Percentiles rank a stretch among this genome's conserved stretches.
Conservation (phyloP, 352 stramenopile genomes). For the Phytophthora nicotianae region DNA sequence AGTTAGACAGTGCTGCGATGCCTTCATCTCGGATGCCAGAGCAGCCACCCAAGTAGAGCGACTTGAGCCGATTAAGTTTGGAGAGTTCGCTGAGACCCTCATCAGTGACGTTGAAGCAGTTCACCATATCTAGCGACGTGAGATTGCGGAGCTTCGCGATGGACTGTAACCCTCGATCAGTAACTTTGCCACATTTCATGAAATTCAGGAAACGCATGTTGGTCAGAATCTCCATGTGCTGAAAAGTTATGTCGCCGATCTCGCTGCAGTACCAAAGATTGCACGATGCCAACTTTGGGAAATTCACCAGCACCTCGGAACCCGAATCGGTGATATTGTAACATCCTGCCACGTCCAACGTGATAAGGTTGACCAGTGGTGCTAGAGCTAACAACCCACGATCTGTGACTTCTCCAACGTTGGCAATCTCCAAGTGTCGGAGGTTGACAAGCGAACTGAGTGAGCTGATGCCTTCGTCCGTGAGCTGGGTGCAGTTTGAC, state of each 20-base stretch:
- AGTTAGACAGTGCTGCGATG: slow-evolving; percentile 46
- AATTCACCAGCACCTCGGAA: slow-evolving; percentile 61
- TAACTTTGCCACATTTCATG: slow-evolving; percentile 85
- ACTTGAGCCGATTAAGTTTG: slow-evolving; percentile 53
- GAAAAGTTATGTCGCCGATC: slow-evolving; percentile 68
- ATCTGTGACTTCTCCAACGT: slow-evolving; percentile 77
- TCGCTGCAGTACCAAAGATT: slow-evolving; percentile 88
- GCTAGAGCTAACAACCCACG: slow-evolving; percentile 54
- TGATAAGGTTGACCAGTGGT: slow-evolving; percentile 59
- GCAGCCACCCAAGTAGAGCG: slow-evolving; percentile 69
- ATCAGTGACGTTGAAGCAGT: slow-evolving; percentile 75
- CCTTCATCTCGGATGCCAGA: slow-evolving; percentile 62
- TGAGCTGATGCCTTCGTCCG: slow-evolving; percentile 55
- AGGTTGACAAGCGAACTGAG: slow-evolving; percentile 64
- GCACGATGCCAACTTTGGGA: slow-evolving; percentile 61
- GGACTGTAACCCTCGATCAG: slow-evolving; percentile 49
- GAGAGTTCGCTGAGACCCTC: slow-evolving; percentile 47
- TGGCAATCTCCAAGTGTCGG: slow-evolving; percentile 73
- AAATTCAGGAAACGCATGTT: slow-evolving; percentile 80
- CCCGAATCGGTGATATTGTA: slow-evolving; percentile 82
- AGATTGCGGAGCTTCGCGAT: slow-evolving; percentile 58
- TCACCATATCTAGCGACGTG: slow-evolving; percentile 78
- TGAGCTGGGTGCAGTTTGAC: slow-evolving; percentile 83
- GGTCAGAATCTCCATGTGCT: slow-evolving; percentile 49
- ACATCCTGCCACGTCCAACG: slow-evolving; percentile 74